These are phyloP conservation scores for Haplosporangium gracile DNA, from an alignment of 192 early-diverging fungal species.

Conservation along the genomic window DNA sequence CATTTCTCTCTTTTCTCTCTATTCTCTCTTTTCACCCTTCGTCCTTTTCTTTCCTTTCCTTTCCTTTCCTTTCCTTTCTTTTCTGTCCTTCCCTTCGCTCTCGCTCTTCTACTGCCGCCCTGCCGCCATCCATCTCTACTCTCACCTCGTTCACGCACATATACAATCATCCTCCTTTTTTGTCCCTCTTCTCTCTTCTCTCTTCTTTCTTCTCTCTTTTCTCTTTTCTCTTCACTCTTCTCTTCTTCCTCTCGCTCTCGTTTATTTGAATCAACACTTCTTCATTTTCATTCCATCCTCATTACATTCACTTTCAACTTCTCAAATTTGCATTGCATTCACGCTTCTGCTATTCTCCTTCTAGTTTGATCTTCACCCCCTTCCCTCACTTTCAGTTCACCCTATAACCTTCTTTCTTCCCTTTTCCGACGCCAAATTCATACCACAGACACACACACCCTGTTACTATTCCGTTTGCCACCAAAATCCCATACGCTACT, in stretches of 20 bases:
- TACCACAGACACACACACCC: neutral
- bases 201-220: neutral
- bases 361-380: neutral
- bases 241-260: too few species aligned
- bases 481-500: neutral
- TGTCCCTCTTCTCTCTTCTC: neutral
- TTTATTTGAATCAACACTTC: too few species aligned
- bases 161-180: neutral
- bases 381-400: neutral
- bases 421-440: neutral
- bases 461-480: neutral
- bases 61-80: neutral
- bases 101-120: neutral
- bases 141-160: neutral
- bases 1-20: neutral
- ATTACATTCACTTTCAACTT: too few species aligned
- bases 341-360: neutral
- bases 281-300: too few species aligned
- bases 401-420: neutral
- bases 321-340: neutral
- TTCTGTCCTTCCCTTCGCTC: neutral
- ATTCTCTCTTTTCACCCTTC: neutral
- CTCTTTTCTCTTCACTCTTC: neutral
- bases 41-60: neutral
- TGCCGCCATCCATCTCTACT: neutral